Conservation (phyloP, 2,329 filamentous ascomycete genomes). For the Orbilia ellipsospora region DNA sequence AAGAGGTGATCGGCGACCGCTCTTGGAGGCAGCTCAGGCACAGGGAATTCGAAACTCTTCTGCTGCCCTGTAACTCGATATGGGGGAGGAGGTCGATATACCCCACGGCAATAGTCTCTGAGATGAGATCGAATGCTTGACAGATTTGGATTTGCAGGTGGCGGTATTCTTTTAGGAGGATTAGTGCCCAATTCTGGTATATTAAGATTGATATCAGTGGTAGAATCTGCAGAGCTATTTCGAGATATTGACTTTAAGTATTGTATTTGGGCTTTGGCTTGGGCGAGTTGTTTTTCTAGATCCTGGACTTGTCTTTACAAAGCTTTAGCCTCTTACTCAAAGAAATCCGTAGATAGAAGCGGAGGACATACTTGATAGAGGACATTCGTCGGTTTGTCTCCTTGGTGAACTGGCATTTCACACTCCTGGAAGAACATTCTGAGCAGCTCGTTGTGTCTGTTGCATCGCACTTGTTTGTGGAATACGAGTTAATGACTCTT, state of each 20-base stretch:
- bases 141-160: constrained; percentile 74
- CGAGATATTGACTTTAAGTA: constrained; percentile 75
- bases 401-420: constrained; percentile 98
- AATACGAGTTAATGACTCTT: constrained; percentile 24
- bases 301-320: constrained; percentile 86
- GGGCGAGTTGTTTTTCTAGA: constrained; percentile 87
- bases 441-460: constrained; percentile 97
- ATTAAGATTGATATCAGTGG: constrained; percentile 59
- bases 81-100: constrained; percentile 80
- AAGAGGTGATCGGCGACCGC: constrained; percentile 77
- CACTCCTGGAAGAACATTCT: constrained; percentile 94
- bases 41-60: constrained; percentile 66
- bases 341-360: background rate
- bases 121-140: constrained; percentile 78
- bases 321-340: constrained; percentile 1
- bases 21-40: constrained; percentile 77
- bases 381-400: constrained; percentile 99
- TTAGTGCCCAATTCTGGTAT: constrained; percentile 75
- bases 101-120: constrained; percentile 77
- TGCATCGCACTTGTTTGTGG: constrained; percentile 78
- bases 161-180: constrained; percentile 72
- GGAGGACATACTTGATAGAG: constrained; percentile 80
- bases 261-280: constrained; percentile 81
- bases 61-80: constrained; percentile 70
- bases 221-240: constrained; percentile 59